Base-by-base conservation (phyloP, 2,329 filamentous ascomycete species). In the Helotiales sp. region DNA sequence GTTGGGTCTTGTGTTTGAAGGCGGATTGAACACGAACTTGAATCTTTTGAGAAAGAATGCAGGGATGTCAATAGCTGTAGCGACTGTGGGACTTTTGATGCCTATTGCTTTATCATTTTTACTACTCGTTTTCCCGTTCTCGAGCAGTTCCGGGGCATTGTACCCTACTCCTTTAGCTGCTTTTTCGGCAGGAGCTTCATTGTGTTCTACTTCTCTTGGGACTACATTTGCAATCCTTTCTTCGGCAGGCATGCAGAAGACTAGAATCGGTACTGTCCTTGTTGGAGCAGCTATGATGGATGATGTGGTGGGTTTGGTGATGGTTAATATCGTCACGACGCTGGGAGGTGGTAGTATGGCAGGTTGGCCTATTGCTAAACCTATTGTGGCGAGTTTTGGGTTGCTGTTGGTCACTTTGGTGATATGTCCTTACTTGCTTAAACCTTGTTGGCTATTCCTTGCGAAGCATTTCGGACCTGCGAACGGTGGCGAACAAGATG, bases 231-330 rank as follows among this genome's bases (percentile, higher is more conserved):
- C 83, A 0, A 79, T 88, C 3, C 72, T 88, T 0, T 82, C 80
- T 0, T 87, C 90, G 8, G 85, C 84, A 2, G 77, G 77, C 1
- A 71, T 87, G 10, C 75, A 74, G n/a, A 69, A 74, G 1, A 85
- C 80, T 8, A 73, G 82, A 1, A 69, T 87, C 0, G 90, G 75
- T 56, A 84, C 73, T 8, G 82, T 95, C 0, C 77, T 92, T 0
- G 83, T 83, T 2, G 86, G 83, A 58, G 89, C 89, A 1, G 90
- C 90, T 0, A 90, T 95, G 83, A 83, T 95, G 74, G 90, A 95
- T 68, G 90, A 95, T 72, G 86, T 93, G 0, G 81, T 90, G 1
- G 89, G 89, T 0, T 74, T 93, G 9, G 83, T 93, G 7, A 88
- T 93, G 83, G 87, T 91, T 0, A 84, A 90, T 63, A 81, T 93